A percentile compares a stretch with the other conserved stretches of the same genome.
phyloP scores from a whole-genome alignment of 441 rosid species.

The Metrosideros polymorpha region DNA sequence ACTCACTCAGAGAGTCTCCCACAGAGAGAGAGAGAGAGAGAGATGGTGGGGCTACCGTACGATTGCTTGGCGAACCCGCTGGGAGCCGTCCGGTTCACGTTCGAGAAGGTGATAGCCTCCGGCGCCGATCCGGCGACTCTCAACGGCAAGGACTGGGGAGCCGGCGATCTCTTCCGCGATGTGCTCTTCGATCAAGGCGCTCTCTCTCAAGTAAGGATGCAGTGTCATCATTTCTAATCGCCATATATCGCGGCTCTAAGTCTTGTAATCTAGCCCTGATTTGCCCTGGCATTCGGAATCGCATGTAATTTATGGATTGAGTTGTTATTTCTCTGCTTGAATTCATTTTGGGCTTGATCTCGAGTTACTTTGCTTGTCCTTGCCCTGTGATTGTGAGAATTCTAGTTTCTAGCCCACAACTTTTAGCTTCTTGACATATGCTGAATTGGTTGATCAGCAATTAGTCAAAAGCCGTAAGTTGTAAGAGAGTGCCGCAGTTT shows the following conservation, averaged over 20 bases:
- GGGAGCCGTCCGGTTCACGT: conserved; percentile 76
- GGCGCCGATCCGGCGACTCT: conserved; percentile 56
- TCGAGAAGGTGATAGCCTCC: conserved; percentile 55
- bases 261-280: background rate
- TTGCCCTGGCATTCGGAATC: background rate
- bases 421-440: background rate
- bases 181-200: conserved; percentile 53
- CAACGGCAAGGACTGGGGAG: conserved; percentile 84
- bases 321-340: background rate
- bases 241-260: background rate
- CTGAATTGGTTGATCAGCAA: background rate
- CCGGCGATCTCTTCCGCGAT: conserved; percentile 59
- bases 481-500: background rate
- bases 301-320: background rate
- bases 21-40: background rate
- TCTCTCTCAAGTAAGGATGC: conserved; percentile 38
- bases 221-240: background rate
- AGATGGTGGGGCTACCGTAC: conserved; percentile 73
- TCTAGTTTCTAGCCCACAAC: background rate
- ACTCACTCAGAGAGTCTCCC: background rate
- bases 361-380: background rate
- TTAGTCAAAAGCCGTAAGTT: background rate
- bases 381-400: background rate
- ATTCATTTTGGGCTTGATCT: background rate
- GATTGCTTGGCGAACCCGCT: conserved; percentile 81